Base-by-base conservation (phyloP, 1,139 yeast species). In the Magnusiomyces suaveolens region DNA sequence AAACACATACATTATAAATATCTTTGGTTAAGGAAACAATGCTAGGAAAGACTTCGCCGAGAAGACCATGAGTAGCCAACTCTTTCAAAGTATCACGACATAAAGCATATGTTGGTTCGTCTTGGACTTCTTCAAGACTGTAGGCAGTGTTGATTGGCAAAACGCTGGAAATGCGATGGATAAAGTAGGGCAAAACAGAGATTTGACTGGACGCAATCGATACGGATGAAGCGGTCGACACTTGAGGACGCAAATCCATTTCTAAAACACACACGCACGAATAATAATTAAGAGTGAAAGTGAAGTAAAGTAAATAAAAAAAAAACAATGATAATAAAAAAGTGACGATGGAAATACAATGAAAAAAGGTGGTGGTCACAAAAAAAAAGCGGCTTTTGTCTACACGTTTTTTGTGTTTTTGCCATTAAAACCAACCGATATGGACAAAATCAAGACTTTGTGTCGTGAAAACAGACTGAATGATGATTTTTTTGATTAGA, bases 111-210 rank as follows among this genome's bases (percentile, higher is more conserved):
- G 51, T 46, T 6, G 54, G 50, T 18, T 64, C 64, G 20, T 56
- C 54, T 21, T 62, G 63, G 18, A 64, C 60, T 51, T 66, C 69
- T 21, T 60, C 62, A 16, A 64, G 59, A 14, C 62, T 57, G 23
- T 59, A 54, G 32, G 65, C 65, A 4, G 66, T 60, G 23, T 55
- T 53, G 47, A 58, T 58, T 16, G 69, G 69, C 23, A 66, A 60
- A n/a, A 54, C 48, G 49, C 48, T 53, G 25, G 46, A 16, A 12
- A 56, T 51, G 29, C 59, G 39, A 29, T 49, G 49, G 16, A 56
- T 46, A 43, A 56, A 56, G 46, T 39, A 48, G 2, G 59, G 59
- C 20, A 56, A 24, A 21, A 52, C 21, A 1, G 59, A 52, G 8
- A 25, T 12, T 16, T 16, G 47, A 33, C 33, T n/a, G 4, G 12